These are phyloP conservation scores for Sanghuangporus baumii DNA, from an alignment of 1,284 basidiomycete genomes.

Conservation along the genomic window DNA sequence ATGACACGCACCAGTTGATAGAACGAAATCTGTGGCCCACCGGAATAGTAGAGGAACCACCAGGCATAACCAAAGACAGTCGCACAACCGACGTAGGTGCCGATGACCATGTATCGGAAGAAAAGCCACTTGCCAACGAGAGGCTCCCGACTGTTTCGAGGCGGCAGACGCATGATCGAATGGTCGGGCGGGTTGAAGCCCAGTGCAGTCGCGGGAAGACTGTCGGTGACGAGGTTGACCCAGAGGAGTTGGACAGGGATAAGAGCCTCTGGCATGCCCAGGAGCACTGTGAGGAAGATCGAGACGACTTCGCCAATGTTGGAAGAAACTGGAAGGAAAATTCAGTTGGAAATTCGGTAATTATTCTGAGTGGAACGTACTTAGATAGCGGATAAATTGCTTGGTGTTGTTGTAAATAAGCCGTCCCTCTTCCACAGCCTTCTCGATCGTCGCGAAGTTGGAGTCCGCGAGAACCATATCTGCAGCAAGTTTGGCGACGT, in stretches of 20 bases:
- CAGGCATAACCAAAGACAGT: constrained; percentile 97
- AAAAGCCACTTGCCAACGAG: constrained; percentile 93
- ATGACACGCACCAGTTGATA: constrained; percentile 74
- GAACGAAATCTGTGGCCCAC: constrained; percentile 91
- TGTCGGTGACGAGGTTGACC: constrained; percentile 96
- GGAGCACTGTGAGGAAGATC: constrained; percentile 94
- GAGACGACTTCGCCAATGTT: constrained; percentile 99
- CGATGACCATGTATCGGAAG: constrained; percentile 92
- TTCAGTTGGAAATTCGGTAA: constrained; percentile 28
- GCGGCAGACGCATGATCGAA: constrained; percentile 92
- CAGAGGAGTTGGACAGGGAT: constrained; percentile 97
- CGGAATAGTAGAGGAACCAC: constrained; percentile 94
- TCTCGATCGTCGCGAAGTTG: constrained; percentile 89
- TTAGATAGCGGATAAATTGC: constrained; percentile 92
- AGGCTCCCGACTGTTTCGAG: constrained; percentile 84
- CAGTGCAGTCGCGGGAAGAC: constrained; percentile 94
- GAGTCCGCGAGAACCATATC: constrained; percentile 94
- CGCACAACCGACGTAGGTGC: constrained; percentile 89
- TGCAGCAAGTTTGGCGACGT: constrained; percentile 96
- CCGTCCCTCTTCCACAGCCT: constrained; percentile 94
- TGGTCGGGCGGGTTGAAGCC: constrained; percentile 97
- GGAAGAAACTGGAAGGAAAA: constrained; percentile 76
- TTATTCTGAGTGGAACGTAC: constrained; percentile 38
- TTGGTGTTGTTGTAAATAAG: constrained; percentile 99
- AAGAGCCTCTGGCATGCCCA: constrained; percentile 98